Base-by-base conservation (phyloP, 2,329 filamentous ascomycete genomes). In the Cytospora piceae region DNA sequence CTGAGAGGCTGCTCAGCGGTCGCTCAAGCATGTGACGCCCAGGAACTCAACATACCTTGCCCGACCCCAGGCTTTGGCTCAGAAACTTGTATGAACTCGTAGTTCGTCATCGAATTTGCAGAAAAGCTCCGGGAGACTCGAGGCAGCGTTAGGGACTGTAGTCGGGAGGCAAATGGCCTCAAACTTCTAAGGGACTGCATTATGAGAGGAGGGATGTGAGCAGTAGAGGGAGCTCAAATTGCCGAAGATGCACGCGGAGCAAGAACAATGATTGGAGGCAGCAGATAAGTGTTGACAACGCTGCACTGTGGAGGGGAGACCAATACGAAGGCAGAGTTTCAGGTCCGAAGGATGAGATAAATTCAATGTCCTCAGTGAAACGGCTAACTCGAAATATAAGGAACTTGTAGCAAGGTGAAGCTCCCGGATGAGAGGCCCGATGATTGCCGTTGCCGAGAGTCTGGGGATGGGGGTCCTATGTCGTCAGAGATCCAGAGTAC, bases 1-100 rank as follows among this genome's bases (percentile, higher is more conserved):
- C 94, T 97, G 32, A 51, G 52, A 57, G 52, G 22, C 32, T 61
- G 54, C 42, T 62, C 53, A 62, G 55, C 34, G 27, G 17, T 59
- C 34, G 22, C 31, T 54, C 42, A 61, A 56, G 22, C 29, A 51
- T 53, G 27, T 55, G 42, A 32, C 49, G n/a, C 49, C 29, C 46
- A 51, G 56, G 52, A 59, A 59, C 46, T 20, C 27, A 29, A 69
- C 81, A 32, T 84, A 97, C 94, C 91, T 80, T 97, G 86, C 2
- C 92, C 92, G 65, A 99, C 94, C 59, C 94, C 93, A n/a, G 92
- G 90, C 77, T 90, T 91, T 12, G 94, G 94, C 70, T 87, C 87
- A 22, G 92, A 93, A 59, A 93, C 88, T 71, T 95, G 82, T 72
- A 98, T 89, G 78, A 90, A 90, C 75, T 97, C 91, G 79, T 96